These are phyloP conservation scores for Citrullus colocynthis DNA, from an alignment of 306 rosid genomes.

Conservation along the genomic window DNA sequence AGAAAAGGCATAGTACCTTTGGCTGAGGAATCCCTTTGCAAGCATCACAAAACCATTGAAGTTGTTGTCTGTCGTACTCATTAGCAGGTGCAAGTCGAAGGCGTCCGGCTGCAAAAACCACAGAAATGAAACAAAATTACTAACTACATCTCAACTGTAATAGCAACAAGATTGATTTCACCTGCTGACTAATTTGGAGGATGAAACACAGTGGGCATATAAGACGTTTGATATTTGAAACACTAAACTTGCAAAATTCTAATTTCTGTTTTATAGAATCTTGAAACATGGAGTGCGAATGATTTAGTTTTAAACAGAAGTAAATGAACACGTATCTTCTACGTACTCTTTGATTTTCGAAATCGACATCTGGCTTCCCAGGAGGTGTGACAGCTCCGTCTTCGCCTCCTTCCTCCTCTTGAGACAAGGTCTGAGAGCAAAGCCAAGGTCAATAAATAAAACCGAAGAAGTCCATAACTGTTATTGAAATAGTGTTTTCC, in stretches of 20 bases:
- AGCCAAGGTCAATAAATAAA: neutral
- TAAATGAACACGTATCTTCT: neutral
- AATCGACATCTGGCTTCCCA: constrained; percentile 5
- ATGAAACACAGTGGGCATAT: neutral
- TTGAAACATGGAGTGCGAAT: neutral
- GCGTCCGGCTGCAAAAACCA: constrained; percentile 42
- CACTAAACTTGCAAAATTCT: neutral
- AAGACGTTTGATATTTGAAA: neutral
- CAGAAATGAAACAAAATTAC: neutral
- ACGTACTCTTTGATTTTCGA: constrained; percentile 3
- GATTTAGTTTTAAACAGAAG: neutral
- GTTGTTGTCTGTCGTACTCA: constrained; percentile 65
- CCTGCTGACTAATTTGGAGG: neutral
- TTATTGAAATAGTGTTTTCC: neutral
- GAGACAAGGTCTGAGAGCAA: neutral
- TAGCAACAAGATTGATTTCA: neutral
- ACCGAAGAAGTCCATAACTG: neutral
- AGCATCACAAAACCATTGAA: constrained; percentile 74
- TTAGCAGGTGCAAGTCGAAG: constrained; percentile 68
- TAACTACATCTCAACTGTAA: neutral
- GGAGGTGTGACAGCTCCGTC: neutral
- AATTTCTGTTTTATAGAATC: neutral
- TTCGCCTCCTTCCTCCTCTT: constrained; percentile 2
- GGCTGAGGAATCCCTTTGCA: constrained; percentile 89
- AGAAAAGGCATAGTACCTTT: constrained; percentile 29